Conservation (phyloP, 2,329 filamentous ascomycete species). For the Arthroderma sp. region DNA sequence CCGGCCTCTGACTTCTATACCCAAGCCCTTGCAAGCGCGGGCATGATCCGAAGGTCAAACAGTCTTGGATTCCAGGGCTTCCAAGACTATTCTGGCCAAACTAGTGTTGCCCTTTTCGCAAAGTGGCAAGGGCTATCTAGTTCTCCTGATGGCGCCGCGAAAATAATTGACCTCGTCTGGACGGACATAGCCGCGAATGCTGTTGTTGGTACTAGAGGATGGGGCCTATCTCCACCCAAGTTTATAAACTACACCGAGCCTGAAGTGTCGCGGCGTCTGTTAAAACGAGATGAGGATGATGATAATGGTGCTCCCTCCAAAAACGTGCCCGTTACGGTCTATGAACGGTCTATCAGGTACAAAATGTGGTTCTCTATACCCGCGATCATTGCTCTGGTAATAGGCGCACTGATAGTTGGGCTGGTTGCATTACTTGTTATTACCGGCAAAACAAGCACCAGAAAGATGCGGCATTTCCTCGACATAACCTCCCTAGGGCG, state of each 20-base stretch:
- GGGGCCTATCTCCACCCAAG: neutral
- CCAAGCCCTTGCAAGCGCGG: neutral
- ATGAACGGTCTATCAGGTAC: constrained; percentile 4
- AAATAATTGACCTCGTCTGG: constrained; percentile 33
- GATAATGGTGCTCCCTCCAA: neutral
- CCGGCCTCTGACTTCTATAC: constrained; percentile 22
- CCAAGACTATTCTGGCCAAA: constrained; percentile 23
- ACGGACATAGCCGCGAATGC: constrained; percentile 33
- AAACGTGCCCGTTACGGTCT: constrained; percentile 11
- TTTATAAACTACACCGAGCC: neutral
- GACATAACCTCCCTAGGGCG: constrained; percentile 3
- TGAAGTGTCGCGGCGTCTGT: neutral
- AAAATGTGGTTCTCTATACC: constrained; percentile 15
- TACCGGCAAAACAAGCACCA: constrained; percentile 4
- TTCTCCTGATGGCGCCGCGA: constrained; percentile 14
- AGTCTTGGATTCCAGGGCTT: constrained; percentile 12
- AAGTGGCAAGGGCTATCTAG: constrained; percentile 28
- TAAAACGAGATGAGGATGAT: neutral
- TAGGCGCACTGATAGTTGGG: neutral
- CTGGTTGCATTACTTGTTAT: neutral
- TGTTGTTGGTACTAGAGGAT: constrained; percentile 25
- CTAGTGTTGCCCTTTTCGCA: constrained; percentile 28
- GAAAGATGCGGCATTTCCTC: constrained; percentile 2
- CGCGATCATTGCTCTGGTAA: constrained; percentile 35
- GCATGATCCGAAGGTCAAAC: neutral